Evolutionary conservation across 179 eudicot species (phyloP).

Genomic region (Patellifolia procumbens): DNA sequence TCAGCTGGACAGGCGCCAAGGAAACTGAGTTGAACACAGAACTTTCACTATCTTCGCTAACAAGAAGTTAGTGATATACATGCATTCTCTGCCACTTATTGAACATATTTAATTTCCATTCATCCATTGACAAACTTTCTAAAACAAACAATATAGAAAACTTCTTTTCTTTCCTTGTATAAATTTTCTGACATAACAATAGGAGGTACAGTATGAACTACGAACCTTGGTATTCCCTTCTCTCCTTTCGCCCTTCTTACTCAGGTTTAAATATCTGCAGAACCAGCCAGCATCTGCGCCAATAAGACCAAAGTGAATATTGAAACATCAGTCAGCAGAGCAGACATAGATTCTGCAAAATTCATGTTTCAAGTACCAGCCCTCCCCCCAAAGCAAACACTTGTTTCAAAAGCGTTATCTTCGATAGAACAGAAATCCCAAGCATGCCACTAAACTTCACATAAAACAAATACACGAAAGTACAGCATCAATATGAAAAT

Average conservation of each 20-base stretch:
- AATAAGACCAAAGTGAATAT: neutral
- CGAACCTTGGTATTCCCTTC: neutral
- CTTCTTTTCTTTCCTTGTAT: neutral
- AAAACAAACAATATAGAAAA: neutral
- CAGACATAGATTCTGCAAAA: neutral
- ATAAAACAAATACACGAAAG: neutral
- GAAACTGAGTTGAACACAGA: neutral
- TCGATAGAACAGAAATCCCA: neutral
- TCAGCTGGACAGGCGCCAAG: slow-evolving; percentile 11
- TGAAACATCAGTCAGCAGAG: neutral
- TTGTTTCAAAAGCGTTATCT: neutral
- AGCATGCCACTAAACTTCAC: neutral
- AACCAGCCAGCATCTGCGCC: neutral
- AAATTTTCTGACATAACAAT: neutral
- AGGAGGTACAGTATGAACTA: neutral
- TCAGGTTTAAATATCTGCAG: neutral
- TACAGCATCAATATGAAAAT: neutral
- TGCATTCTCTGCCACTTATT: neutral
- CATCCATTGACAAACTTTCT: neutral
- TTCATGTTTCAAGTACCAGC: neutral
- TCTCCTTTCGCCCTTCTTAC: neutral
- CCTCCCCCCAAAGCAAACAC: neutral
- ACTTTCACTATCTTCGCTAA: neutral
- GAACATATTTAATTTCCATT: neutral
- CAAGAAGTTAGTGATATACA: neutral